These are phyloP conservation scores for Carex parvula DNA, from an alignment of 176 grass and related monocot genomes.

Conservation along the genomic window DNA sequence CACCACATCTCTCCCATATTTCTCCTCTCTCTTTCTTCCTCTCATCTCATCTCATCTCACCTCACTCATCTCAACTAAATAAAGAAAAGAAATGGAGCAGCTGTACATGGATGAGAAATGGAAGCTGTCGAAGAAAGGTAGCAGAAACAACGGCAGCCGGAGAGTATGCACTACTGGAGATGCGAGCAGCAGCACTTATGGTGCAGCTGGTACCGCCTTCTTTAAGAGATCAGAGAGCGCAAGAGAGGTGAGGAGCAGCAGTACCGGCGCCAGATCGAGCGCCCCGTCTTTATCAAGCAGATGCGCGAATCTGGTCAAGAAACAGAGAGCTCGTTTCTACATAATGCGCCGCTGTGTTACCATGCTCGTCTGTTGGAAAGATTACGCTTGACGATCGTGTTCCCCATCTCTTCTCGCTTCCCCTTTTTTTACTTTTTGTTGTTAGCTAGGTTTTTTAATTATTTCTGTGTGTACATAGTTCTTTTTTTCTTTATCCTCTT, in stretches of 20 bases:
- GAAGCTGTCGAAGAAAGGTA: slow-evolving; percentile 88
- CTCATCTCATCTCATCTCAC: slow-evolving; percentile 1
- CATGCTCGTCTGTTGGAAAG: slow-evolving; percentile 96
- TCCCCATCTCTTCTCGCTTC: background rate
- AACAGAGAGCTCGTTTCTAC: slow-evolving; percentile 92
- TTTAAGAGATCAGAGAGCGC: slow-evolving; percentile 56
- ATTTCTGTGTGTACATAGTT: slow-evolving; percentile 20
- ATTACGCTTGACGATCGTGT: slow-evolving; percentile 40
- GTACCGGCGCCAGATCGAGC: background rate
- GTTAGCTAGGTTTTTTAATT: slow-evolving; percentile 15
- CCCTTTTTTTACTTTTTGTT: background rate
- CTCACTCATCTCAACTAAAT: background rate
- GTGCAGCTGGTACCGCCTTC: slow-evolving; percentile 28
- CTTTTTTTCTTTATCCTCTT: background rate
- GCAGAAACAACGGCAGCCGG: slow-evolving; percentile 69
- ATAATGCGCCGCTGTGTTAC: slow-evolving; percentile 93
- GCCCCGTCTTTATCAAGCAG: slow-evolving; percentile 59
- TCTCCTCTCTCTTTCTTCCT: background rate
- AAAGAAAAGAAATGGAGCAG: slow-evolving; percentile 44
- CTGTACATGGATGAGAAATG: slow-evolving; percentile 87
- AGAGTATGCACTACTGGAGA: slow-evolving; percentile 30
- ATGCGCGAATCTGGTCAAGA: slow-evolving; percentile 72
- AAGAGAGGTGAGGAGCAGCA: slow-evolving; percentile 43
- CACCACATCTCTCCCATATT: background rate
- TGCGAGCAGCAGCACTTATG: background rate